These are phyloP conservation scores for Myochromella boudieri DNA, from an alignment of 768 basidiomycete genomes.

Conservation along the genomic window DNA sequence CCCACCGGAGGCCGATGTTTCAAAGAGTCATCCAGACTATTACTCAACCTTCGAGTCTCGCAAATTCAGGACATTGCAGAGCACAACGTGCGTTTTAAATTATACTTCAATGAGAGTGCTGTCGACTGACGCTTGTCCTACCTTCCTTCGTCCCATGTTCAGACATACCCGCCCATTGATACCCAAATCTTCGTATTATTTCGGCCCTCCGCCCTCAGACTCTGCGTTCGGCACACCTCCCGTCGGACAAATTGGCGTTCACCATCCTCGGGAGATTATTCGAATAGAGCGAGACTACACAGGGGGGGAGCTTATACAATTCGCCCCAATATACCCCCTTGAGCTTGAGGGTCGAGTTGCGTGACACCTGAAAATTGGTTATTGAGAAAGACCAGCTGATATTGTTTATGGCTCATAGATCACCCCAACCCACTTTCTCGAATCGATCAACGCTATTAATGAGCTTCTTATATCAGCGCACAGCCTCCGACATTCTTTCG, in stretches of 20 bases:
- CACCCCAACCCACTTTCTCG: slow-evolving; percentile 85
- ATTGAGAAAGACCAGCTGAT: neutral
- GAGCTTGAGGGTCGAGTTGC: slow-evolving; percentile 92
- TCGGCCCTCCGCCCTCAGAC: slow-evolving; percentile 74
- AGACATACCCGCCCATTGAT: slow-evolving; percentile 48
- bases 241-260: slow-evolving; percentile 81
- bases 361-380: slow-evolving; percentile 26
- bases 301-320: slow-evolving; percentile 88
- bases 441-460: slow-evolving; percentile 91
- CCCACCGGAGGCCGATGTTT: slow-evolving; percentile 44
- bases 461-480: slow-evolving; percentile 85
- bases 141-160: slow-evolving; percentile 5
- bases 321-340: slow-evolving; percentile 83
- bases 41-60: slow-evolving; percentile 43
- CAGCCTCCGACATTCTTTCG: slow-evolving; percentile 64
- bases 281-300: slow-evolving; percentile 91
- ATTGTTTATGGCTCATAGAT: slow-evolving; percentile 48
- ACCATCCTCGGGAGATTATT: slow-evolving; percentile 90
- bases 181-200: slow-evolving; percentile 83
- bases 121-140: slow-evolving; percentile 8
- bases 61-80: slow-evolving; percentile 44
- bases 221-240: slow-evolving; percentile 81
- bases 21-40: slow-evolving; percentile 33
- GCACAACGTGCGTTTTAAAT: slow-evolving; percentile 40
- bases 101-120: slow-evolving; percentile 13